Conservation (phyloP, 495 filamentous ascomycete genomes). For the Emericellopsis terricola region DNA sequence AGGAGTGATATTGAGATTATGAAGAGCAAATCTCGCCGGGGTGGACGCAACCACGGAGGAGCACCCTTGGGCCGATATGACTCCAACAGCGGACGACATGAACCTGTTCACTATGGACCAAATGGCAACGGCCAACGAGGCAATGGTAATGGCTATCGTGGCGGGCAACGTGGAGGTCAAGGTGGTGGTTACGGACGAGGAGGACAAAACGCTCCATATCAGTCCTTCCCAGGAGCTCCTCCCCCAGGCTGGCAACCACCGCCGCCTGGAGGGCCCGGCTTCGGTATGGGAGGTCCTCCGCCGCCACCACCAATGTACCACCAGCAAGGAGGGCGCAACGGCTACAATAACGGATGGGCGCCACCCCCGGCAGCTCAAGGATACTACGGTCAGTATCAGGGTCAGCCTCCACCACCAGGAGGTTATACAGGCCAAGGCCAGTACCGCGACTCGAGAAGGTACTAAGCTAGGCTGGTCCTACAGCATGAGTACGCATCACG, state of each 20-base stretch:
- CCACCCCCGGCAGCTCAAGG: neutral
- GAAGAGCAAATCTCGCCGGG: conserved; percentile 35
- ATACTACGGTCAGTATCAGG: neutral
- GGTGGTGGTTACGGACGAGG: conserved; percentile 14
- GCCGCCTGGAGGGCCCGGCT: conserved; percentile 20
- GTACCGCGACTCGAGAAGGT: neutral
- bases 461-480: neutral
- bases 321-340: conserved; percentile 1
- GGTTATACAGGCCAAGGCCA: neutral
- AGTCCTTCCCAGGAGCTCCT: conserved; percentile 13
- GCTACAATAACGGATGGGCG: conserved; percentile 1
- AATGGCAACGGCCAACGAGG: conserved; percentile 8
- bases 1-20: conserved; percentile 52
- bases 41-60: conserved; percentile 34
- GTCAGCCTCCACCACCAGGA: neutral
- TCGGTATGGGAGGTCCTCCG: conserved; percentile 22
- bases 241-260: conserved; percentile 24
- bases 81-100: conserved; percentile 14
- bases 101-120: conserved; percentile 22
- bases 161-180: conserved; percentile 6
- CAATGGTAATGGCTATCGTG: conserved; percentile 7
- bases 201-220: conserved; percentile 11
- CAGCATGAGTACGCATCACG: too few relatives aligned
- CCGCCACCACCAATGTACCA: conserved; percentile 23
- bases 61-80: conserved; percentile 3